These are phyloP conservation scores for Choiromyces venosus DNA, from an alignment of 495 filamentous ascomycete genomes.

Conservation along the genomic window DNA sequence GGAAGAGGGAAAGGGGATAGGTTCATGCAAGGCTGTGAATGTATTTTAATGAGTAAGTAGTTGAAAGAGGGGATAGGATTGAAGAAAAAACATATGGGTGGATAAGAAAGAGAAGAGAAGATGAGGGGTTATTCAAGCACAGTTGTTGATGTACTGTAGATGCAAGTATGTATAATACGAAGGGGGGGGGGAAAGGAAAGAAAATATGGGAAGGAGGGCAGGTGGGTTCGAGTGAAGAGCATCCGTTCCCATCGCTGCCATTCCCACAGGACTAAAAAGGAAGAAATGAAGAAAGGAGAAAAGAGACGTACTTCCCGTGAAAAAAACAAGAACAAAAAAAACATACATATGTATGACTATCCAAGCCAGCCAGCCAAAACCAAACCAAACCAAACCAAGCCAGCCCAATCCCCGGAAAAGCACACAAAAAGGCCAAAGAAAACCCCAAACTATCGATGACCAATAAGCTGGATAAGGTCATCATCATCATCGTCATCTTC, in stretches of 20 bases:
- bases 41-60: not conserved
- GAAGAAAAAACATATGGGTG: not conserved
- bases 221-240: not conserved
- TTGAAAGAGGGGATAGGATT: not conserved
- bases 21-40: not conserved
- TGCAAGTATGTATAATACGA: not conserved
- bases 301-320: not conserved
- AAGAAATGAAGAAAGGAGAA: not conserved
- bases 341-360: not conserved
- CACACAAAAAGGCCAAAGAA: not conserved
- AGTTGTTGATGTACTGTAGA: not conserved
- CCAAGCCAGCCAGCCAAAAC: not conserved
- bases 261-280: not conserved
- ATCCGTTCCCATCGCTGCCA: not conserved
- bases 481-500: constrained; percentile 54
- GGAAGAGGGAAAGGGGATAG: not conserved
- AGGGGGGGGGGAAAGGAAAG: not conserved
- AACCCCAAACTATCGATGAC: constrained; percentile 54
- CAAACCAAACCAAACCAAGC: not conserved
- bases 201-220: too few species aligned
- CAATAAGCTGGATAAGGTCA: constrained; percentile 62
- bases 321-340: too few species aligned
- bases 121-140: not conserved
- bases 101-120: not conserved
- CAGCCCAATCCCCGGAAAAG: not conserved